Conservation (phyloP, 371 early-diverging fungal species). For the Chytridium lagenaria region DNA sequence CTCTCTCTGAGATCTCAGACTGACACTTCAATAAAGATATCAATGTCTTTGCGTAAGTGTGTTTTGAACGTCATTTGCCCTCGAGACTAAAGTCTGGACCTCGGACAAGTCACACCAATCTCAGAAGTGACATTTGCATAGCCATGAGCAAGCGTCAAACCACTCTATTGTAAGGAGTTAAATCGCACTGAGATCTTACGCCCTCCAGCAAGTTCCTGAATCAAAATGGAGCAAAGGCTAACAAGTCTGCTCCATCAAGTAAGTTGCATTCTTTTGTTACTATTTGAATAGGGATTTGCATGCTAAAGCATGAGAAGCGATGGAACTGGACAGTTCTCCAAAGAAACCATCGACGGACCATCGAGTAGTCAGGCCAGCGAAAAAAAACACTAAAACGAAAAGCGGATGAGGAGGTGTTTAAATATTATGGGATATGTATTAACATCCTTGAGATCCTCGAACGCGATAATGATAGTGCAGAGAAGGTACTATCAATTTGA, state of each 20-base stretch:
- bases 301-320: neutral
- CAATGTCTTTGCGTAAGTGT: too few relatives aligned
- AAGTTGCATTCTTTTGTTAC: neutral
- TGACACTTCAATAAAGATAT: too few relatives aligned
- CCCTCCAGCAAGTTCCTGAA: slow-evolving; percentile 11
- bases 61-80: too few relatives aligned
- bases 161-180: neutral
- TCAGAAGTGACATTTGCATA: too few relatives aligned
- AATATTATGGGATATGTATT: neutral
- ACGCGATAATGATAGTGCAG: too few relatives aligned
- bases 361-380: neutral
- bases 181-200: neutral
- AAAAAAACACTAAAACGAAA: slow-evolving; percentile 6
- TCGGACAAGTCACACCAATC: neutral
- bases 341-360: neutral
- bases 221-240: slow-evolving; percentile 3
- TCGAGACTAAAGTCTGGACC: too few relatives aligned
- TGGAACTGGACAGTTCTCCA: neutral
- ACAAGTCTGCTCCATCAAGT: neutral
- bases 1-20: too few relatives aligned
- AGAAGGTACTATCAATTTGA: too few relatives aligned
- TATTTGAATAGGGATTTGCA: too few relatives aligned
- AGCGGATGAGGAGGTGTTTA: neutral
- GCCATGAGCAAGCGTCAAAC: slow-evolving; percentile 5
- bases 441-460: too few relatives aligned